phyloP scores from a whole-genome alignment of 2,329 filamentous ascomycete species.

The Verticillium dahliae region DNA sequence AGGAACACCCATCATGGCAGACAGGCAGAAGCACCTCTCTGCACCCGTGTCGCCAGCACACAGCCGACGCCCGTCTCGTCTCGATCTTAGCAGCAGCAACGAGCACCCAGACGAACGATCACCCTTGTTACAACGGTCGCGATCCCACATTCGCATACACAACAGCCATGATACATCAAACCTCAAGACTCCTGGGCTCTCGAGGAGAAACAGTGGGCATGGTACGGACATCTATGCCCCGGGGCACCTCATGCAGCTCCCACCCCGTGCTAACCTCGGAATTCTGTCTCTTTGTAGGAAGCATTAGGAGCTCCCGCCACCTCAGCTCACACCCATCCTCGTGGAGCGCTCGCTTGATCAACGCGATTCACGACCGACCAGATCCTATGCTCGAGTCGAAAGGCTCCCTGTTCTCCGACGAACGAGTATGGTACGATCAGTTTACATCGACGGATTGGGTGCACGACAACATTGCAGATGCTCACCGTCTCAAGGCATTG shows the following conservation, averaged over 20 bases:
- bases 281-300: constrained; percentile 21
- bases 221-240: constrained; percentile 21
- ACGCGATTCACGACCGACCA: constrained; percentile 52
- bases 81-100: constrained; percentile 2
- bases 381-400: constrained; percentile 58
- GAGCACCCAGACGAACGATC: constrained; percentile 33
- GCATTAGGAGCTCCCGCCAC: constrained; percentile 32
- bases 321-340: constrained; percentile 50
- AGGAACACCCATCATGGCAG: constrained; percentile 5
- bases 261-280: not conserved
- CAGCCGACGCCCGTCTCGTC: constrained; percentile 1
- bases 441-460: constrained; percentile 98
- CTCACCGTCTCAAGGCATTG: constrained; percentile 78
- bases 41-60: constrained; percentile 7
- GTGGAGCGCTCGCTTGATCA: constrained; percentile 54
- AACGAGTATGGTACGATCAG: constrained; percentile 97
- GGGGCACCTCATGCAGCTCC: not conserved
- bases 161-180: not conserved
- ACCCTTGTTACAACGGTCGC: constrained; percentile 31
- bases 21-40: constrained; percentile 6
- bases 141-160: constrained; percentile 33
- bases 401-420: constrained; percentile 63
- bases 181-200: constrained; percentile 15
- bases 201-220: constrained; percentile 36
- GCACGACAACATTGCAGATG: constrained; percentile 92